Conservation (phyloP, 805 yeast species). For the Starmerella potacharoeniae region DNA sequence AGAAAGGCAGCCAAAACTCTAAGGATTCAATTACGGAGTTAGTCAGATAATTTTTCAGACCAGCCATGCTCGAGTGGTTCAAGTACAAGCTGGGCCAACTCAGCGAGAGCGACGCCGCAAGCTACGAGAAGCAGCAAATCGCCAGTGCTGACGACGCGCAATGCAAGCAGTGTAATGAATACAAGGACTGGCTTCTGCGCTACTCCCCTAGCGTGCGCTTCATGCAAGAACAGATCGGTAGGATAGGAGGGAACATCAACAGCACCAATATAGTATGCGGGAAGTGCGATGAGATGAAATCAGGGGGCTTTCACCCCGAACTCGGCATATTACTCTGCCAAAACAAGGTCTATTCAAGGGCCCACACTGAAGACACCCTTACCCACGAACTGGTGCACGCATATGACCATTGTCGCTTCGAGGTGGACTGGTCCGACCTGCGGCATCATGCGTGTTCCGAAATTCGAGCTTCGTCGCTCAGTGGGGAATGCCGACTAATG, state of each 20-base stretch:
- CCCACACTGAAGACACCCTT: conserved; percentile 81
- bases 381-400: conserved; percentile 91
- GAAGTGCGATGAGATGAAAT: conserved; percentile 66
- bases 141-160: conserved; percentile 49
- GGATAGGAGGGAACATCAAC: conserved; percentile 45
- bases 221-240: conserved; percentile 71
- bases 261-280: conserved; percentile 58
- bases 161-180: conserved; percentile 61
- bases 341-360: conserved; percentile 59
- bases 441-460: conserved; percentile 96
- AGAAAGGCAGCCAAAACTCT: not conserved
- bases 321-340: conserved; percentile 79
- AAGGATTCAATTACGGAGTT: not conserved
- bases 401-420: conserved; percentile 78
- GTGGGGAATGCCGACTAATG: conserved; percentile 90
- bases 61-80: conserved; percentile 9
- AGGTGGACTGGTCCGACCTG: conserved; percentile 74
- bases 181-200: conserved; percentile 65
- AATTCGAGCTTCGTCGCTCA: conserved; percentile 79
- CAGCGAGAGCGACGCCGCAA: not conserved
- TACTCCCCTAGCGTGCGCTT: conserved; percentile 73
- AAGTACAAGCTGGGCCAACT: conserved; percentile 19
- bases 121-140: conserved; percentile 31
- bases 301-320: conserved; percentile 92
- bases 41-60: conserved; percentile 7